phyloP scores from a whole-genome alignment of 2,329 filamentous ascomycete species.

The Colletotrichum agaves region DNA sequence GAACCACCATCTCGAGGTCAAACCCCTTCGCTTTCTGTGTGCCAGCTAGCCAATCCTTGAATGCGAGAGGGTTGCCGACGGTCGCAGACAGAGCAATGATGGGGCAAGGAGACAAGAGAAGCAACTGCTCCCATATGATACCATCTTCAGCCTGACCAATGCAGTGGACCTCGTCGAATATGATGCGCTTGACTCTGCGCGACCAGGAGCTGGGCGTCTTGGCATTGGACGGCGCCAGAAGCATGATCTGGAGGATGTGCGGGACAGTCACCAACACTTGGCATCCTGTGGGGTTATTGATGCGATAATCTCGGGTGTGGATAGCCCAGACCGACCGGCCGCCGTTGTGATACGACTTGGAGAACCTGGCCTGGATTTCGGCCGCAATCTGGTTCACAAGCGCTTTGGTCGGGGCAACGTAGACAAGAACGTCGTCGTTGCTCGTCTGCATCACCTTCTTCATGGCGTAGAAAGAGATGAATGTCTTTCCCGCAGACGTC shows the following conservation, averaged over 20 bases:
- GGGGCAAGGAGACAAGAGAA: slow-evolving; percentile 78
- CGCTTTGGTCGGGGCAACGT: slow-evolving; percentile 84
- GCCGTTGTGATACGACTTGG: slow-evolving; percentile 69
- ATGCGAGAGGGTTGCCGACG: slow-evolving; percentile 78
- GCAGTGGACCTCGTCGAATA: slow-evolving; percentile 85
- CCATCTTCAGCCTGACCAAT: slow-evolving; percentile 79
- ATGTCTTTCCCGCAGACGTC: slow-evolving; percentile 84
- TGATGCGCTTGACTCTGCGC: slow-evolving; percentile 75
- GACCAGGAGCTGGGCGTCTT: slow-evolving; percentile 68
- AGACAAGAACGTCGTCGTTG: slow-evolving; percentile 78
- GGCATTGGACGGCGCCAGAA: slow-evolving; percentile 73
- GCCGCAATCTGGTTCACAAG: slow-evolving; percentile 86
- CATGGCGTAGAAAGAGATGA: slow-evolving; percentile 88
- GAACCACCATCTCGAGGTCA: slow-evolving; percentile 74
- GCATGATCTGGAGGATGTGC: slow-evolving; percentile 82
- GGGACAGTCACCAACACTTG: slow-evolving; percentile 83
- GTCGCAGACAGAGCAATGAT: slow-evolving; percentile 85
- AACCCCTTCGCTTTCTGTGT: slow-evolving; percentile 73
- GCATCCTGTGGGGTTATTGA: slow-evolving; percentile 78
- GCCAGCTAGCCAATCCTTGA: slow-evolving; percentile 73
- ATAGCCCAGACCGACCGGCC: slow-evolving; percentile 82
- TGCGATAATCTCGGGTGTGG: slow-evolving; percentile 78
- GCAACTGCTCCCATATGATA: slow-evolving; percentile 75
- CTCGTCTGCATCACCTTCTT: slow-evolving; percentile 75
- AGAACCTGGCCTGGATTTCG: slow-evolving; percentile 79